Evolutionary conservation across 164 flowering plant species (phyloP).

Genomic region (Akebia trifoliata): DNA sequence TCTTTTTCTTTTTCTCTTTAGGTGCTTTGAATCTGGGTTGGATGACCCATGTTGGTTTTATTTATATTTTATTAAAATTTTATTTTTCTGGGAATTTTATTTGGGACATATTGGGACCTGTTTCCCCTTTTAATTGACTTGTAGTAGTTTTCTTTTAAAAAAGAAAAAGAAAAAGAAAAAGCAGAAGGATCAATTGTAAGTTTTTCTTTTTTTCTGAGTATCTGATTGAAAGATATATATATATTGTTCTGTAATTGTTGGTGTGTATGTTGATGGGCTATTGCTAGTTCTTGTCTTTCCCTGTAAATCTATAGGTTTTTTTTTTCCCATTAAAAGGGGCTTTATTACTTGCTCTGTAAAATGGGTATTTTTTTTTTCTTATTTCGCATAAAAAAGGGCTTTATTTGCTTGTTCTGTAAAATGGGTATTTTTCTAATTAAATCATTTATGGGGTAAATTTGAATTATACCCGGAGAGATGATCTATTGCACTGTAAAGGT

Average conservation of each 20-base stretch:
- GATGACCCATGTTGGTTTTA: not conserved
- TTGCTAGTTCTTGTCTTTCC: too few species aligned
- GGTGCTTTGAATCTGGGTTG: conserved; percentile 1
- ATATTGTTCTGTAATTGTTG: too few species aligned
- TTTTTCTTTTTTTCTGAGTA: not conserved
- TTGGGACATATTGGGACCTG: conserved; percentile 2
- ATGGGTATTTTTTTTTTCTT: not conserved
- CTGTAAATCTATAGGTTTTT: too few species aligned
- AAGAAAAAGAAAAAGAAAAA: too few species aligned
- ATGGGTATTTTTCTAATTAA: not conserved
- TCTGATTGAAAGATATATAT: conserved; percentile 4
- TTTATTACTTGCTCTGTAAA: not conserved
- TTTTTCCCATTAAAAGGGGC: not conserved
- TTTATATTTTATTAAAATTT: not conserved
- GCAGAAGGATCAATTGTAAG: not conserved
- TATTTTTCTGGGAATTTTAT: not conserved
- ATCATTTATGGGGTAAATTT: not conserved
- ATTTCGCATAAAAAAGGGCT: not conserved
- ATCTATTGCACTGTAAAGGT: not conserved
- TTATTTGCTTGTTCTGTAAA: not conserved
- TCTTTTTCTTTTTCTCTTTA: not conserved
- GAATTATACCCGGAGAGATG: not conserved
- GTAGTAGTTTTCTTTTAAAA: not conserved
- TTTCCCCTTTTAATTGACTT: not conserved
- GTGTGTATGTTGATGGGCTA: too few species aligned